phyloP scores from a whole-genome alignment of 192 early-diverging fungal genomes.

The Tieghemiomyces parasiticus region DNA sequence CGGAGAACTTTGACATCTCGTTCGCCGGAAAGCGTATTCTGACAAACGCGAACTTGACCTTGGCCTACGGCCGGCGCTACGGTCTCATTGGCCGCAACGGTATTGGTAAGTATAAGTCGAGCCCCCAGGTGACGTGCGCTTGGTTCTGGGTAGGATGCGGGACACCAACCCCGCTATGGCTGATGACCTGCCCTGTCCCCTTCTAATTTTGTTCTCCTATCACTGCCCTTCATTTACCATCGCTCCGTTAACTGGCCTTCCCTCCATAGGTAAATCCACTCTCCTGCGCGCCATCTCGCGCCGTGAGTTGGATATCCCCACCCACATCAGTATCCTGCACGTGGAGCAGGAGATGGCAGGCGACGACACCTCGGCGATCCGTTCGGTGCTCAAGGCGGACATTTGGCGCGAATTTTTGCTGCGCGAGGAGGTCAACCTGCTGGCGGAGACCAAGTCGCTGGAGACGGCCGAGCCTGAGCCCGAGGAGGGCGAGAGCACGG shows the following conservation, averaged over 20 bases:
- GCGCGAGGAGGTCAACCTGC: conserved; percentile 61
- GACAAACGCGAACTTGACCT: conserved; percentile 61
- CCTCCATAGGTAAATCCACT: conserved; percentile 45
- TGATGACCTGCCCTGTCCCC: no score
- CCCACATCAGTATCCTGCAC: conserved; percentile 87
- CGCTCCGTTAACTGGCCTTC: no score
- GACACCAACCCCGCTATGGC: no score
- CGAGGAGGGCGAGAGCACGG: conserved; percentile 33
- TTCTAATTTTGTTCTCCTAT: no score
- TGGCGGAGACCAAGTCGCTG: conserved; percentile 30
- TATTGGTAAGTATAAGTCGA: conserved; percentile 36
- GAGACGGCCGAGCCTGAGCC: no score
- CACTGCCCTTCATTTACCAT: no score
- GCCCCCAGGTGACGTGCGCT: no score
- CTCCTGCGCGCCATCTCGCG: conserved; percentile 57
- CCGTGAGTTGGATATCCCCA: conserved; percentile 77
- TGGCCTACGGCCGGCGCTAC: conserved; percentile 85
- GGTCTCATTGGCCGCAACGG: conserved; percentile 90
- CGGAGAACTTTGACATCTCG: conserved; percentile 94
- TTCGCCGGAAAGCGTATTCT: conserved; percentile 90
- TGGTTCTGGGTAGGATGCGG: no score
- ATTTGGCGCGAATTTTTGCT: conserved; percentile 81
- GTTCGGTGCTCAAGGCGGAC: conserved; percentile 87
- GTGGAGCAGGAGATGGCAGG: conserved; percentile 97
- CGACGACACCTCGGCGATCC: conserved; percentile 72